phyloP scores from a whole-genome alignment of 169 alveolate genomes.

The Cryptosporidium bovis region DNA sequence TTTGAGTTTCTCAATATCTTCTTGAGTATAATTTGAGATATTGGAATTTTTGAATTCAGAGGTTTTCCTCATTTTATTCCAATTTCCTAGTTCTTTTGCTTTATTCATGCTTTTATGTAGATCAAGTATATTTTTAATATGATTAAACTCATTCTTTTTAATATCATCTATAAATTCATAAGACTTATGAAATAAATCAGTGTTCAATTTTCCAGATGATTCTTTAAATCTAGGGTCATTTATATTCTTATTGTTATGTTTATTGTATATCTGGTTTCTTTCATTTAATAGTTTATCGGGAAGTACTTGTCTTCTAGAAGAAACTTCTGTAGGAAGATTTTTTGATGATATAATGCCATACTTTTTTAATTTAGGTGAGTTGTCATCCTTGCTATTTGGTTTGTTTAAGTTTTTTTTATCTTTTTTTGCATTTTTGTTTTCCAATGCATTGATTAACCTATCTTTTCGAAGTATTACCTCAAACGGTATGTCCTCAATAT shows the following conservation, averaged over 20 bases:
- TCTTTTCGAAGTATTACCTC: conserved; percentile 57
- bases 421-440: neutral
- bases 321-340: conserved; percentile 54
- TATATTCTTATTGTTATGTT: conserved; percentile 3
- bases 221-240: conserved; percentile 70
- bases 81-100: conserved; percentile 55
- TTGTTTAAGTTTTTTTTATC: neutral
- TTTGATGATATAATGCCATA: neutral
- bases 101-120: conserved; percentile 34
- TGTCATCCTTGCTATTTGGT: neutral
- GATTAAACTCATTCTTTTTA: conserved; percentile 24
- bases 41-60: conserved; percentile 41
- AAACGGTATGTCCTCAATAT: conserved; percentile 59
- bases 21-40: conserved; percentile 30
- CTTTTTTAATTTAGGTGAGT: neutral
- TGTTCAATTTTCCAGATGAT: conserved; percentile 53
- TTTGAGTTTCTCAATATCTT: conserved; percentile 39
- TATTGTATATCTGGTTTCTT: conserved; percentile 38
- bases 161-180: conserved; percentile 46
- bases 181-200: conserved; percentile 61
- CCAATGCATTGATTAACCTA: neutral
- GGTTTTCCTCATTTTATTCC: conserved; percentile 44
- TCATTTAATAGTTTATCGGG: conserved; percentile 50
- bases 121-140: conserved; percentile 39
- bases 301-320: conserved; percentile 42